phyloP scores from a whole-genome alignment of 257 asterid species.

The Ajuga chamaepitys region DNA sequence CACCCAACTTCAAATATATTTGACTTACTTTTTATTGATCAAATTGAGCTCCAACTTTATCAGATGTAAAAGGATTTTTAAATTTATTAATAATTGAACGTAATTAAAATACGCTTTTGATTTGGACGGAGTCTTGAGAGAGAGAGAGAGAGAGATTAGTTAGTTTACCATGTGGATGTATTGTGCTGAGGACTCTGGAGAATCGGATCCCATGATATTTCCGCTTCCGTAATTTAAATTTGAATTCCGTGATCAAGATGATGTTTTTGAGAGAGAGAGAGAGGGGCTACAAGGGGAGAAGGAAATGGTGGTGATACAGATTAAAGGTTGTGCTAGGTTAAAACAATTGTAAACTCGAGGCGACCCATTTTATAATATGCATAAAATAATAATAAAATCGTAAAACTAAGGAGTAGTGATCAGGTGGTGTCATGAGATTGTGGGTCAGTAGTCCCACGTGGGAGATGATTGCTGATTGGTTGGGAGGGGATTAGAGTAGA shows the following conservation, averaged over 20 bases:
- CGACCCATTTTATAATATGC: too few species aligned
- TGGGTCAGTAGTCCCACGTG: slow-evolving; percentile 70
- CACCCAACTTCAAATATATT: too few species aligned
- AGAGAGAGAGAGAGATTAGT: neutral
- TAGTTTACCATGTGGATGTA: slow-evolving; percentile 64
- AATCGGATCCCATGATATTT: slow-evolving; percentile 47
- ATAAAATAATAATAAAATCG: neutral
- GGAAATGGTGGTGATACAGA: neutral
- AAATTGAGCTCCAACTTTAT: too few species aligned
- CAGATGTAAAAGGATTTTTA: too few species aligned
- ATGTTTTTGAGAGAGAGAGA: neutral
- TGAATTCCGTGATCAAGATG: too few species aligned
- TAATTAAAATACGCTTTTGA: too few species aligned
- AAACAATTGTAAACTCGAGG: neutral
- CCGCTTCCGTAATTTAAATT: too few species aligned
- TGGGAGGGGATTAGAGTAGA: slow-evolving; percentile 60
- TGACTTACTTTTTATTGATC: too few species aligned
- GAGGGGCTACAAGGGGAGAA: neutral
- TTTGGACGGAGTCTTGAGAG: too few species aligned
- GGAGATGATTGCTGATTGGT: slow-evolving; percentile 54
- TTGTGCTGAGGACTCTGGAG: slow-evolving; percentile 60
- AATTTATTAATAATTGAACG: too few species aligned
- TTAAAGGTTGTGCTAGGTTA: too few species aligned
- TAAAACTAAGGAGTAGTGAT: slow-evolving; percentile 3
- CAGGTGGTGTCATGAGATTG: slow-evolving; percentile 19